Evolutionary conservation across 2,329 filamentous ascomycete species (phyloP).

Genomic region (Alternaria burnsii): DNA sequence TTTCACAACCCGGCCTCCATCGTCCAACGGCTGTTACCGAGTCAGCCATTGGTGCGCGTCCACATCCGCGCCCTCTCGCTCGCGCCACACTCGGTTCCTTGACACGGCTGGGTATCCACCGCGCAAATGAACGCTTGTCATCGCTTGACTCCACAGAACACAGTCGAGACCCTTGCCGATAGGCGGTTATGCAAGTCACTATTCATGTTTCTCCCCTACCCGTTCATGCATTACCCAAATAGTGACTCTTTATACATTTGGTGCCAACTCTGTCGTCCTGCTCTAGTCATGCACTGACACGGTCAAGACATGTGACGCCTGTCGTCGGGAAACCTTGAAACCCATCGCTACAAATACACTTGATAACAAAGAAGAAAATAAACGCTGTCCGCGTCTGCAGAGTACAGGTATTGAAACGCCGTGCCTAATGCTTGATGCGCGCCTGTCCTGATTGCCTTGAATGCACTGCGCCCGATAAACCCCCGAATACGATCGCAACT

Average conservation of each 20-base stretch:
- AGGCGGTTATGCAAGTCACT: slow-evolving; percentile 14
- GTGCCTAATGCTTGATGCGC: slow-evolving; percentile 31
- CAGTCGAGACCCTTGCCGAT: slow-evolving; percentile 18
- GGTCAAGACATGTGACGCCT: neutral
- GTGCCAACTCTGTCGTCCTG: slow-evolving; percentile 3
- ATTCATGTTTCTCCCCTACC: slow-evolving; percentile 9
- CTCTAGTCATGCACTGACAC: slow-evolving; percentile 7
- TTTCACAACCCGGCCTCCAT: neutral
- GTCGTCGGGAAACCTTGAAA: neutral
- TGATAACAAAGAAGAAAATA: slow-evolving; percentile 7
- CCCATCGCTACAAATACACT: slow-evolving; percentile 8
- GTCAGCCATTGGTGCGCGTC: slow-evolving; percentile 11
- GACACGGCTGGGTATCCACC: slow-evolving; percentile 10
- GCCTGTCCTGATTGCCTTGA: slow-evolving; percentile 7
- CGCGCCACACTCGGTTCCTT: slow-evolving; percentile 19
- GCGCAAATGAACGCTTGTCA: slow-evolving; percentile 12
- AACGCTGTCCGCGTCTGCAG: slow-evolving; percentile 6
- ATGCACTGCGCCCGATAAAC: slow-evolving; percentile 31
- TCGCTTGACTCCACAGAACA: slow-evolving; percentile 14
- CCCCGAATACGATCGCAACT: slow-evolving; percentile 16
- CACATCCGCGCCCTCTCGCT: slow-evolving; percentile 9
- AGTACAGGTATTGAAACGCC: slow-evolving; percentile 35
- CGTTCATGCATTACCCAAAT: slow-evolving; percentile 16
- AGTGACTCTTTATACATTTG: slow-evolving; percentile 14
- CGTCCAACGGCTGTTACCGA: slow-evolving; percentile 9